Conservation (phyloP, 192 early-diverging fungal genomes). For the Coemansia sp. region DNA sequence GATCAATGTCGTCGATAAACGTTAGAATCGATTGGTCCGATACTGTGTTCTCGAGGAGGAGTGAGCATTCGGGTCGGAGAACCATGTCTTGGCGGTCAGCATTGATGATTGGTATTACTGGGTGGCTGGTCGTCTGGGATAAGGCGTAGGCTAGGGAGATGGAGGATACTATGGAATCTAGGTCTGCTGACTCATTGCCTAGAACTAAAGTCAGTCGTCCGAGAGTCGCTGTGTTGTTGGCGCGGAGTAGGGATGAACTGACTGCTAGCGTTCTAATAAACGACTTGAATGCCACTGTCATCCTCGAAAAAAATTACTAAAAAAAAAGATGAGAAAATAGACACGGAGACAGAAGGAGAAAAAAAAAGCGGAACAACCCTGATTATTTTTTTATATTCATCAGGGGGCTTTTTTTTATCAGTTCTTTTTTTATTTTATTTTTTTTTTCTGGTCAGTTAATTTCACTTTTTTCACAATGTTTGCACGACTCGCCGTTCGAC, state of each 20-base stretch:
- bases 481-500: background rate
- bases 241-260: background rate
- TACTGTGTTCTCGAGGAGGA: constrained; percentile 17
- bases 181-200: constrained; percentile 58
- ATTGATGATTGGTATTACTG: constrained; percentile 48
- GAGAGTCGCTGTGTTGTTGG: background rate
- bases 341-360: background rate
- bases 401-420: background rate
- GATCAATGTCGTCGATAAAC: constrained; percentile 48
- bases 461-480: background rate
- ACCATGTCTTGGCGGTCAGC: constrained; percentile 30
- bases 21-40: constrained; percentile 23
- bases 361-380: background rate
- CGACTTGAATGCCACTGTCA: background rate
- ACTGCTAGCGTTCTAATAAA: background rate
- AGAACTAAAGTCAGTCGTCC: constrained; percentile 44
- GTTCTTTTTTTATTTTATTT: background rate
- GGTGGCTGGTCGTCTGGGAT: background rate
- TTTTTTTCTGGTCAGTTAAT: background rate
- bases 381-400: no score
- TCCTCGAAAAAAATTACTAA: background rate
- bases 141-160: constrained; percentile 47
- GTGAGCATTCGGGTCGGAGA: constrained; percentile 43
- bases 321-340: background rate
- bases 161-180: constrained; percentile 58